Conservation (phyloP, 192 early-diverging fungal genomes). For the Entophlyctis luteolus region DNA sequence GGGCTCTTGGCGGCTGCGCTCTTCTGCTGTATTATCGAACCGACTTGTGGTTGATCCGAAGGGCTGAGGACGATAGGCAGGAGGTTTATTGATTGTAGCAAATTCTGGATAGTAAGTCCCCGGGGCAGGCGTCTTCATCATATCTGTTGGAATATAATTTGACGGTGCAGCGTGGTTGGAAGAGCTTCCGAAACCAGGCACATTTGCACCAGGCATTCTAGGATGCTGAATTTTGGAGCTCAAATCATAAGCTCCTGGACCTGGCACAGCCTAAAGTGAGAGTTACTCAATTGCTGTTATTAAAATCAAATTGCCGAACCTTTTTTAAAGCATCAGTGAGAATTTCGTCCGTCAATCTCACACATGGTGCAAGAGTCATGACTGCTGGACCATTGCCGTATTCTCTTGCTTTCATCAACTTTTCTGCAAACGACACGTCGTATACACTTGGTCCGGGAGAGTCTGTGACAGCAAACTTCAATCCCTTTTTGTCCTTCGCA, state of each 20-base stretch:
- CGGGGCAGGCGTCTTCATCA: constrained; percentile 45
- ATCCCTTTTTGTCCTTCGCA: constrained; percentile 23
- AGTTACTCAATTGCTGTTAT: background rate
- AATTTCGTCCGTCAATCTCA: constrained; percentile 49
- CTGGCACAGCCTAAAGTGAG: constrained; percentile 34
- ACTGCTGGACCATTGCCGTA: constrained; percentile 44
- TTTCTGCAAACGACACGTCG: constrained; percentile 30
- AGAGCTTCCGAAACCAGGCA: constrained; percentile 24
- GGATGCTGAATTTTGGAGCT: constrained; percentile 23
- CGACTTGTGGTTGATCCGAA: constrained; percentile 47
- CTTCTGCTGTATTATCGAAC: constrained; percentile 30
- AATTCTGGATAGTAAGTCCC: constrained; percentile 50
- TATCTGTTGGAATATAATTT: constrained; percentile 29
- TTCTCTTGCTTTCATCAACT: constrained; percentile 19
- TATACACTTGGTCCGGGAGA: constrained; percentile 45
- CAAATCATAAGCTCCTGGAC: constrained; percentile 49
- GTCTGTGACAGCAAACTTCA: constrained; percentile 32
- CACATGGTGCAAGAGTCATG: constrained; percentile 54
- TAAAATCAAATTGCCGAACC: constrained; percentile 21
- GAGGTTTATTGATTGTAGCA: constrained; percentile 33
- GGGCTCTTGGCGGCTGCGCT: constrained; percentile 16
- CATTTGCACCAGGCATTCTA: background rate
- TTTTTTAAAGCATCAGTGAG: constrained; percentile 37
- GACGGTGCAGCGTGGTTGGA: constrained; percentile 10
- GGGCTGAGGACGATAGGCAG: constrained; percentile 36